Conservation (phyloP, 805 yeast species). For the Nadsonia fulvescens region DNA sequence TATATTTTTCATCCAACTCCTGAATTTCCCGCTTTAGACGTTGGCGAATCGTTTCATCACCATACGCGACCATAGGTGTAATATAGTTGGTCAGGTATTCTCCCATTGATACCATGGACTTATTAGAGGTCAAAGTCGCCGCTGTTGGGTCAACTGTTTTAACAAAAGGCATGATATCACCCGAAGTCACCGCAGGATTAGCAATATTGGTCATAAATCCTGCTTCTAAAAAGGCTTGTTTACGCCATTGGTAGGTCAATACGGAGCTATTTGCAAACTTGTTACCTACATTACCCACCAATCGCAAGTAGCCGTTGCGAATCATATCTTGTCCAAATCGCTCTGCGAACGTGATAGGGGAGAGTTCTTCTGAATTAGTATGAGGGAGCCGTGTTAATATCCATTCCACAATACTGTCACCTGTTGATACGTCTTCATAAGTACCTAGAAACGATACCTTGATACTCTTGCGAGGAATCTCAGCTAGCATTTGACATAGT, state of each 20-base stretch:
- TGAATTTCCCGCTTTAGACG: constrained; percentile 40
- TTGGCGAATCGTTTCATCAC: constrained; percentile 33
- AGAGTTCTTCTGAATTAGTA: constrained; percentile 16
- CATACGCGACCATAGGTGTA: constrained; percentile 13
- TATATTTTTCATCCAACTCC: constrained; percentile 38
- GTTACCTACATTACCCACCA: constrained; percentile 43
- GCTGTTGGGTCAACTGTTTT: too few relatives aligned
- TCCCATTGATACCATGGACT: too few relatives aligned
- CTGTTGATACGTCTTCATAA: constrained; percentile 43
- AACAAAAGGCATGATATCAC: too few relatives aligned
- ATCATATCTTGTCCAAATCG: constrained; percentile 56
- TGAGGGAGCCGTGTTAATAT: constrained; percentile 28
- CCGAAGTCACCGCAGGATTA: constrained; percentile 5
- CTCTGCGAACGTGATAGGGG: constrained; percentile 43
- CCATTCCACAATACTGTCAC: constrained; percentile 45
- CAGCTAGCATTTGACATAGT: constrained; percentile 24
- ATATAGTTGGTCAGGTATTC: constrained; percentile 15
- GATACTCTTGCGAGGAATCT: constrained; percentile 35
- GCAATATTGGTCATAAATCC: constrained; percentile 13
- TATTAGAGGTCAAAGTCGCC: too few relatives aligned
- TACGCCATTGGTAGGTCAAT: constrained; percentile 68
- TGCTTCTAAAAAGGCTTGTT: constrained; percentile 41
- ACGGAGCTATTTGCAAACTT: constrained; percentile 59
- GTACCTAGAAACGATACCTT: constrained; percentile 55
- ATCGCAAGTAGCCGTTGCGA: constrained; percentile 36